These are phyloP conservation scores for Conringia planisiliqua DNA, from an alignment of 345 rosid species.

Conservation along the genomic window DNA sequence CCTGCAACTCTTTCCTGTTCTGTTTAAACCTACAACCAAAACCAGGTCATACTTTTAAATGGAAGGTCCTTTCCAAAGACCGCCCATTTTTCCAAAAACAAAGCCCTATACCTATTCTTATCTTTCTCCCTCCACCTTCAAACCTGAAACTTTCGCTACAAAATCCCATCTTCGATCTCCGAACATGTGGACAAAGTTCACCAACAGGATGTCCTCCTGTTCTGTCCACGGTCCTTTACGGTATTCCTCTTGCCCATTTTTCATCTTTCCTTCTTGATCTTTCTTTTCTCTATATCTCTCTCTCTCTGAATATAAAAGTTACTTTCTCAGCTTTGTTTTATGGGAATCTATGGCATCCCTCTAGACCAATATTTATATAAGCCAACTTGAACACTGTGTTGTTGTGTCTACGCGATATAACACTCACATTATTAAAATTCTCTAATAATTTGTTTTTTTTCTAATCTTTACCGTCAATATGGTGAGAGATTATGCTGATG, in stretches of 20 bases:
- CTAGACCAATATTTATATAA: constrained; percentile 46
- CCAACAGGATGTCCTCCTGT: constrained; percentile 78
- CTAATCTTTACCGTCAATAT: constrained; percentile 49
- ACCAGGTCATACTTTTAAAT: constrained; percentile 44
- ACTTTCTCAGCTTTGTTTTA: constrained; percentile 26
- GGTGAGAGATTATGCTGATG: constrained; percentile 43
- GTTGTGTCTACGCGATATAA: constrained; percentile 29
- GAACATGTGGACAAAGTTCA: constrained; percentile 80
- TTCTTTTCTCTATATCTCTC: not conserved
- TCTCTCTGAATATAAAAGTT: constrained; percentile 11
- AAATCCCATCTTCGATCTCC: constrained; percentile 99
- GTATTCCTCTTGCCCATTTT: constrained; percentile 61
- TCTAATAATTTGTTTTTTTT: constrained; percentile 31
- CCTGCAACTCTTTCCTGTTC: constrained; percentile 99
- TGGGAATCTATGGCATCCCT: constrained; percentile 26
- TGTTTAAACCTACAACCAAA: constrained; percentile 89
- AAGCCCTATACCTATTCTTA: constrained; percentile 65
- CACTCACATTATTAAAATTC: constrained; percentile 38
- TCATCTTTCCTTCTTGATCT: constrained; percentile 38
- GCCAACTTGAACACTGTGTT: constrained; percentile 25
- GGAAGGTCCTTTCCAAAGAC: constrained; percentile 48
- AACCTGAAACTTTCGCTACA: constrained; percentile 99
- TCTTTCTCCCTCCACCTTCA: constrained; percentile 99
- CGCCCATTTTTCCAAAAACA: constrained; percentile 43
- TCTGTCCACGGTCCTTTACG: constrained; percentile 99